These are phyloP conservation scores for Coelastrella sp. DNA, from an alignment of 139 green algal genomes.

Conservation along the genomic window DNA sequence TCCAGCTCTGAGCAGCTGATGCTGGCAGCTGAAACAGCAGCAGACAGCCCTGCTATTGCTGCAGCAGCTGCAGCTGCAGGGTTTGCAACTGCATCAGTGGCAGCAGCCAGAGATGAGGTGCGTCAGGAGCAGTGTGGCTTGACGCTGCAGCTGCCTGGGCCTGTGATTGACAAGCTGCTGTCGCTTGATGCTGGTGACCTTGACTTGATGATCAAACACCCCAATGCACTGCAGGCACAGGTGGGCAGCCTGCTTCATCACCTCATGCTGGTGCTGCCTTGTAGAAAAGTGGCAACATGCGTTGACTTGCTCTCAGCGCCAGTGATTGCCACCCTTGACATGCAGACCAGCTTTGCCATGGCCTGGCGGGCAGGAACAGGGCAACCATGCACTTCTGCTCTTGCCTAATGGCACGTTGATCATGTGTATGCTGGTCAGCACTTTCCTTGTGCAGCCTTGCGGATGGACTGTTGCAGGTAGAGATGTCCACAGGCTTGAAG, in stretches of 20 bases:
- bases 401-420: no score
- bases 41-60: constrained; percentile 12
- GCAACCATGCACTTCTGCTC: no score
- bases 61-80: constrained; percentile 33
- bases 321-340: no score
- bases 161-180: constrained; percentile 36
- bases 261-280: background rate
- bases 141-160: constrained; percentile 14
- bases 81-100: background rate
- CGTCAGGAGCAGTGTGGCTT: background rate
- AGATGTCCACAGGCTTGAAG: no score
- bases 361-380: no score
- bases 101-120: background rate
- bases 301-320: no score
- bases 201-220: constrained; percentile 33
- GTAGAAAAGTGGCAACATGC: no score
- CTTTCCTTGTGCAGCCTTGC: no score
- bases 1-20: background rate
- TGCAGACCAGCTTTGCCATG: no score
- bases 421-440: no score
- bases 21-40: constrained; percentile 22
- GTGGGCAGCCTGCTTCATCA: background rate
- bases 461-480: no score
- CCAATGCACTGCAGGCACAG: constrained; percentile 35
- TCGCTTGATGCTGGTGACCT: constrained; percentile 37